Base-by-base conservation (phyloP, 768 basidiomycete species). In the Amanita inopinata region DNA sequence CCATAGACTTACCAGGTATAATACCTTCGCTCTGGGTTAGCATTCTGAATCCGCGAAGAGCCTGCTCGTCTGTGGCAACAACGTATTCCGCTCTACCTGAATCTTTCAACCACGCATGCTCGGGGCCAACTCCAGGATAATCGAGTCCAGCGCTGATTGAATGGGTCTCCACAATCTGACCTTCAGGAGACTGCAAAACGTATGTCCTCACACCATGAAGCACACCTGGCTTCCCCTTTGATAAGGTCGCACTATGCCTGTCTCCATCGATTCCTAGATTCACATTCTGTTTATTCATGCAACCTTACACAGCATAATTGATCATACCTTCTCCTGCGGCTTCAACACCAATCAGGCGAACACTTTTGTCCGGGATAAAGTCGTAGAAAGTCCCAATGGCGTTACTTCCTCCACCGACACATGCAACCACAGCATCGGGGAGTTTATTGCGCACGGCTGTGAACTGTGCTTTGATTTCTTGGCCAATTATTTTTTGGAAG, bases 371-470 rank as follows among this genome's bases (percentile, higher is more conserved):
- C 5, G 70, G 67, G 58, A 98, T 93, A 63, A 98, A 99, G 53
- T 97, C 88, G 61, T 88, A 89, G 75, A 99, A 99, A 8, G 93
- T 83, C 20, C 93, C 96, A 50, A 99, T 99, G 11, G 96, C 91
- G 58, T 99, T 98, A 59, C 83, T 88, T 8, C 96, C 96, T 36
- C 96, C 96, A 19, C 96, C 96, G 32, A 98, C 96, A 60, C 96
- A 99, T 18, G 96, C 96, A 4, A 98, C 84, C 33, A 99, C 78
- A 3, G 77, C 87, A 51, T 98, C 92, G 5, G 94, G 96, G 3
- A 98, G 76, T 61, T 93, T 96, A 15, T 87, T 85, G 33, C 70
- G 71, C 33, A 61, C 64, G 40, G 75, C 80, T 40, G 74, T 61
- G 49, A 98, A 59, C 61, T 98, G 96, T 12, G 65, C 64, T 63